phyloP scores from a whole-genome alignment of 345 rosid genomes.

The Pugionium dolabratum region DNA sequence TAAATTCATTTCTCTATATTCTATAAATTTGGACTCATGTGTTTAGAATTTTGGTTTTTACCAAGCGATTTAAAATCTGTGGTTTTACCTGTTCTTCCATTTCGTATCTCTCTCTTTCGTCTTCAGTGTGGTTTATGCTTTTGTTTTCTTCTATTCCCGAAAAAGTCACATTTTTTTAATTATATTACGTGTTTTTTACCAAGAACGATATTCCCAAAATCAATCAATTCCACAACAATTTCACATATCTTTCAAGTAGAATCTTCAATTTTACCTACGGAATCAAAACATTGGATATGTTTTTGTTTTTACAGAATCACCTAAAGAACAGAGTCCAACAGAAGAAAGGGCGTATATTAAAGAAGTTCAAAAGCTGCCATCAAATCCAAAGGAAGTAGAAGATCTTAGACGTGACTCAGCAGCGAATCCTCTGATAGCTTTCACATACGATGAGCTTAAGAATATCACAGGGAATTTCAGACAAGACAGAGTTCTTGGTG shows the following conservation, averaged over 20 bases:
- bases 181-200: too few relatives aligned
- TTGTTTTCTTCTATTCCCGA: conserved; percentile 28
- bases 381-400: conserved; percentile 95
- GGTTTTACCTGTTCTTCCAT: not conserved
- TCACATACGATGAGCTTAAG: conserved; percentile 74
- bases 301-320: conserved; percentile 51
- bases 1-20: conserved; percentile 1
- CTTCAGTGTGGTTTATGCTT: conserved; percentile 1
- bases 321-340: conserved; percentile 54
- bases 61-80: not conserved
- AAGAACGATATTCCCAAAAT: not conserved
- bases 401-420: conserved; percentile 82
- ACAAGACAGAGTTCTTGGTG: conserved; percentile 90
- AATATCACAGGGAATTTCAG: conserved; percentile 77
- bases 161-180: not conserved
- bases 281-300: not conserved
- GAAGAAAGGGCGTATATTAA: conserved; percentile 35
- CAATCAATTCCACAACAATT: conserved; percentile 1
- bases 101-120: not conserved
- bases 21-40: conserved; percentile 19
- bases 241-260: conserved; percentile 5
- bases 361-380: conserved; percentile 59
- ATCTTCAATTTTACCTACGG: conserved; percentile 9
- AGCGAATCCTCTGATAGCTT: conserved; percentile 81
- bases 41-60: not conserved